These are phyloP conservation scores for Globisporangium emineosum DNA, from an alignment of 352 stramenopile genomes.

Conservation along the genomic window DNA sequence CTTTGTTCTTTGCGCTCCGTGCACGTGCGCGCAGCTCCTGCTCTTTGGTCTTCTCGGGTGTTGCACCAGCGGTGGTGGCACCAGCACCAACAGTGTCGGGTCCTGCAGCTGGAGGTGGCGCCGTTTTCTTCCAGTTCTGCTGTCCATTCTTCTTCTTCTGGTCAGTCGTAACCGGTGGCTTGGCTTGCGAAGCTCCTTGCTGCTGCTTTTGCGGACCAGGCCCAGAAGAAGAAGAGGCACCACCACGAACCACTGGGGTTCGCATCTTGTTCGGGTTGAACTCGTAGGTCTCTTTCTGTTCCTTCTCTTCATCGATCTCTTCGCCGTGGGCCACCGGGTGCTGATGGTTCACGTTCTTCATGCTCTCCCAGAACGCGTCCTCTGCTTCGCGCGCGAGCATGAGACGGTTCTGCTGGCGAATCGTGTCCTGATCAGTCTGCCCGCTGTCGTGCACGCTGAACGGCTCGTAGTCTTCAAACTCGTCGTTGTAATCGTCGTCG, in stretches of 20 bases:
- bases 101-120: background rate
- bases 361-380: slow-evolving; percentile 66
- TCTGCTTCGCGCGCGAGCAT: slow-evolving; percentile 56
- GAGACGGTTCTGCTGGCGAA: slow-evolving; percentile 51
- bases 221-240: background rate
- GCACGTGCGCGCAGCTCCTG: slow-evolving; percentile 43
- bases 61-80: background rate
- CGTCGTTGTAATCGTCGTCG: slow-evolving; percentile 86
- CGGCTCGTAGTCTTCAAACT: slow-evolving; percentile 79
- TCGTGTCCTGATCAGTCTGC: slow-evolving; percentile 43
- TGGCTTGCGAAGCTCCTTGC: slow-evolving; percentile 19
- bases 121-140: background rate
- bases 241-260: background rate
- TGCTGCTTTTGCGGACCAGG: slow-evolving; percentile 17
- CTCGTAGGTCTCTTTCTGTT: slow-evolving; percentile 31
- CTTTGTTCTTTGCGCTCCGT: slow-evolving; percentile 73
- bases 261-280: slow-evolving; percentile 9
- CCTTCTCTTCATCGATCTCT: slow-evolving; percentile 18
- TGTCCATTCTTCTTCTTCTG: slow-evolving; percentile 16
- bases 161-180: slow-evolving; percentile 13
- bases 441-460: slow-evolving; percentile 51
- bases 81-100: background rate
- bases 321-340: slow-evolving; percentile 10
- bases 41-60: slow-evolving; percentile 20
- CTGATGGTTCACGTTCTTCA: slow-evolving; percentile 56